phyloP scores from a whole-genome alignment of 2,329 filamentous ascomycete genomes.

The Colletotrichum salicis region DNA sequence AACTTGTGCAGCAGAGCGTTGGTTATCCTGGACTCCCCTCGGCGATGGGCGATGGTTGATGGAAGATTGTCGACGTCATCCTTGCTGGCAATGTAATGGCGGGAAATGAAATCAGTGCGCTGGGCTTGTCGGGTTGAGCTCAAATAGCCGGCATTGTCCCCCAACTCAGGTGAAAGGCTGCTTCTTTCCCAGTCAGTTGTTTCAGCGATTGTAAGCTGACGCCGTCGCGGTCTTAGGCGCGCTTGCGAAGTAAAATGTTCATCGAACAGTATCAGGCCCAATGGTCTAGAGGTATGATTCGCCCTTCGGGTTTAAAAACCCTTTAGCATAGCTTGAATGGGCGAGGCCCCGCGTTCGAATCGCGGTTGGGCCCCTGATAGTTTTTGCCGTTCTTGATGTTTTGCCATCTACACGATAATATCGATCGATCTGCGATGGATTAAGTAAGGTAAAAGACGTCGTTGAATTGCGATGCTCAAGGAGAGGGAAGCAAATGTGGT shows the following conservation, averaged over 20 bases:
- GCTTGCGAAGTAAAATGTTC: accelerated
- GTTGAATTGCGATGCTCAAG: not conserved
- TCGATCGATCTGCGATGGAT: not conserved
- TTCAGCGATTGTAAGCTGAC: not conserved
- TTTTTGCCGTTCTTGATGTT: not conserved
- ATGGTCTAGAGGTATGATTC: conserved; percentile 36
- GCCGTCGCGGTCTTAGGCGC: no score
- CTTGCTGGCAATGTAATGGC: not conserved
- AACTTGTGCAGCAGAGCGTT: not conserved
- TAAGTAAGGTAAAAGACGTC: not conserved
- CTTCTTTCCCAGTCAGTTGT: not conserved
- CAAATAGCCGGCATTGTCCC: not conserved
- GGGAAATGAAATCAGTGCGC: not conserved
- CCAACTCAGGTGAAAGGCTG: not conserved
- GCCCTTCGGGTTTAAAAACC: conserved; percentile 28
- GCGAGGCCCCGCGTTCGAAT: conserved; percentile 33
- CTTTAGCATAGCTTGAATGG: conserved; percentile 23
- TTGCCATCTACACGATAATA: not conserved
- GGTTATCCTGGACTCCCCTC: not conserved
- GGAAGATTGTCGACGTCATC: not conserved
- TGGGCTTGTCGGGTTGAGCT: not conserved
- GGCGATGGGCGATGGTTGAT: no score
- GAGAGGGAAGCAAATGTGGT: no score
- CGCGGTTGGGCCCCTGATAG: conserved; percentile 27
- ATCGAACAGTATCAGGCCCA: conserved; percentile 4